Evolutionary conservation across 352 stramenopile genomes (phyloP), one percentile per base, ranked within the genome.

Genomic region (Aphanomyces astaci): DNA sequence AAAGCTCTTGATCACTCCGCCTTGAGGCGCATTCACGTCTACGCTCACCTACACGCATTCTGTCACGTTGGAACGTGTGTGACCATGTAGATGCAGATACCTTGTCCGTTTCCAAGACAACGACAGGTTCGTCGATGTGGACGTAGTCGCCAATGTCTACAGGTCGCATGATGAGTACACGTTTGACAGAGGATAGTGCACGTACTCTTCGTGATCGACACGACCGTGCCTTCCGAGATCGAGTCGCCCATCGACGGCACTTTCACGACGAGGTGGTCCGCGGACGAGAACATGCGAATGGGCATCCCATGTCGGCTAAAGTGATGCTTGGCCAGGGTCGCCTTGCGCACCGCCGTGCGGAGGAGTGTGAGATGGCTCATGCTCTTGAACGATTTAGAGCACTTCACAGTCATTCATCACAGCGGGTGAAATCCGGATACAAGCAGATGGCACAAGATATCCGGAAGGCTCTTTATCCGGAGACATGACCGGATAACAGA

Each of bases 81-180:
- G n/a, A 45, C 19, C 33, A 32, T 48, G 13, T 48, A 30, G 52
- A 22, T 7, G n/a, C 10, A 55, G 30, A 70, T 4, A 99, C 96
- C 81, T 99, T 99, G 78, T 99, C 97, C 0, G 97, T 99, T 82
- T 99, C 97, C 0, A 99, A 82, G 54, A 98, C 89, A 24, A 98
- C 78, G 2, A 99, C 90, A 11, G 98, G 86, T 65, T 99, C 96
- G 73, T 99, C 97, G 2, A 86, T 83, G 19, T 90, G 81, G 11
- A 99, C 93, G 67, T 94, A 97, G 78, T 99, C 96, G 27, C 97
- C 97, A 28, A 95, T 76, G n/a, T 89, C 85, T 93, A 54, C 54
- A 40, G 45, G 22, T 62, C 19, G 17, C n/a, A n/a, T 53, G 13
- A 59, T 25, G n/a, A 15, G 25, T 28, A 24, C 17, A 55, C 28